Evolutionary conservation across 768 basidiomycete genomes (phyloP).

Genomic region (Cystofilobasidium ferigula): DNA sequence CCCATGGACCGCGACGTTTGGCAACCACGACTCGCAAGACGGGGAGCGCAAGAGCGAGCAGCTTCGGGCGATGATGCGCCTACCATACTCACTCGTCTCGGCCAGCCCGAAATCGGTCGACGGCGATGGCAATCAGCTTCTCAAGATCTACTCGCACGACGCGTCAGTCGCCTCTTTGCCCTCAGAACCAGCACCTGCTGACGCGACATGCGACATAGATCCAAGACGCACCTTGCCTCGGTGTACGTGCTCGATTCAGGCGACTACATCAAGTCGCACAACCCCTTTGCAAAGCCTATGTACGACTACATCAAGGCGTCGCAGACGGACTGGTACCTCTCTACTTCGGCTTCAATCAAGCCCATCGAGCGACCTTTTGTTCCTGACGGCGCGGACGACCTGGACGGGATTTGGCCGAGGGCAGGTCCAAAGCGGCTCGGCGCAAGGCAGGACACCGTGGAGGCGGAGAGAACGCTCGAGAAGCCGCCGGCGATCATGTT

Average conservation of each 20-base stretch:
- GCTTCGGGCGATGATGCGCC: conserved; percentile 31
- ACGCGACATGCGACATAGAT: conserved; percentile 42
- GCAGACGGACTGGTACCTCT: conserved; percentile 84
- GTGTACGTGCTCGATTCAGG: conserved; percentile 87
- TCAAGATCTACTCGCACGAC: conserved; percentile 75
- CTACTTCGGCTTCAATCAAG: conserved; percentile 60
- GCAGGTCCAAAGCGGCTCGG: background rate
- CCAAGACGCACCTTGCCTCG: conserved; percentile 76
- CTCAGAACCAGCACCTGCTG: background rate
- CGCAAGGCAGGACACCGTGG: background rate
- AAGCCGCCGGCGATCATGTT: conserved; percentile 96
- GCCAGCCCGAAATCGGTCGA: conserved; percentile 71
- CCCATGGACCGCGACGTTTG: conserved; percentile 86
- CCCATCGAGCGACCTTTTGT: conserved; percentile 71
- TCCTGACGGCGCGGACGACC: conserved; percentile 62
- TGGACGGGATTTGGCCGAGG: conserved; percentile 51
- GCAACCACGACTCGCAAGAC: conserved; percentile 69
- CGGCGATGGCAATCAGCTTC: conserved; percentile 54
- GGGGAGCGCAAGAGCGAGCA: conserved; percentile 11
- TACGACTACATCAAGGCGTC: conserved; percentile 78
- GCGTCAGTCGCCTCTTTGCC: conserved; percentile 49
- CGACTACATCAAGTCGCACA: conserved; percentile 47
- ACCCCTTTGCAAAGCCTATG: conserved; percentile 37
- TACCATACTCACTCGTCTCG: conserved; percentile 77
- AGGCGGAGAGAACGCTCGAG: conserved; percentile 45